Conservation (phyloP, 1,284 basidiomycete genomes). For the Ceratobasidium sp. region DNA sequence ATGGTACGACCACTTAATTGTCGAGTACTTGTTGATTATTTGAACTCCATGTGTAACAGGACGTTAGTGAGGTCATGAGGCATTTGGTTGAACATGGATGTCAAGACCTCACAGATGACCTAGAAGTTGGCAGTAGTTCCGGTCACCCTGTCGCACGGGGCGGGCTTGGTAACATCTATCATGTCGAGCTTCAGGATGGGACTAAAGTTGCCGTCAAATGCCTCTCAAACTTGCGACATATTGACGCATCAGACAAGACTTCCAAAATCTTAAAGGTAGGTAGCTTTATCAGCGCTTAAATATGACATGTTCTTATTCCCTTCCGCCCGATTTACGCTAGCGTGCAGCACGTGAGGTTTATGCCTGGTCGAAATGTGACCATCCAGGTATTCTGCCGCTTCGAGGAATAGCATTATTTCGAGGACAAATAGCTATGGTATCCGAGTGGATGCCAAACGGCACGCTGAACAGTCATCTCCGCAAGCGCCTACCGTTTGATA, state of each 20-base stretch:
- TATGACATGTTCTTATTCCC: neutral
- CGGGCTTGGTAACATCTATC: conserved; percentile 18
- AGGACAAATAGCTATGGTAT: conserved; percentile 6
- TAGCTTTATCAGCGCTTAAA: too few species aligned
- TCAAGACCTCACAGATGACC: conserved; percentile 11
- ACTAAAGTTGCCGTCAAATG: conserved; percentile 18
- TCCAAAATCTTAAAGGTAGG: conserved; percentile 13
- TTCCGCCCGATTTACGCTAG: neutral
- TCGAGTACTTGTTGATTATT: too few species aligned
- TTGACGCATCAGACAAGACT: neutral
- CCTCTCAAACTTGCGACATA: neutral
- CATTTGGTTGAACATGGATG: conserved; percentile 13
- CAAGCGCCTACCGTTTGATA: neutral
- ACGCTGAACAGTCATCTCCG: neutral
- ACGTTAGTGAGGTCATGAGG: conserved; percentile 2
- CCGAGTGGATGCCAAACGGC: conserved; percentile 29
- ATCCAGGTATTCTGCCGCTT: conserved; percentile 6
- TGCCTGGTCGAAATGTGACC: conserved; percentile 34
- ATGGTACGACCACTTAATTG: too few species aligned
- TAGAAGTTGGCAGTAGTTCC: neutral
- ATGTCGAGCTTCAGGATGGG: conserved; percentile 4
- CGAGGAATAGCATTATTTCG: conserved; percentile 3
- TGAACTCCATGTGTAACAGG: too few species aligned
- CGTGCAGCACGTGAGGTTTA: conserved; percentile 34
- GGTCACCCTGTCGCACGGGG: neutral